These are phyloP conservation scores for Farysia itapuensis DNA, from an alignment of 1,284 basidiomycete genomes.

Conservation along the genomic window DNA sequence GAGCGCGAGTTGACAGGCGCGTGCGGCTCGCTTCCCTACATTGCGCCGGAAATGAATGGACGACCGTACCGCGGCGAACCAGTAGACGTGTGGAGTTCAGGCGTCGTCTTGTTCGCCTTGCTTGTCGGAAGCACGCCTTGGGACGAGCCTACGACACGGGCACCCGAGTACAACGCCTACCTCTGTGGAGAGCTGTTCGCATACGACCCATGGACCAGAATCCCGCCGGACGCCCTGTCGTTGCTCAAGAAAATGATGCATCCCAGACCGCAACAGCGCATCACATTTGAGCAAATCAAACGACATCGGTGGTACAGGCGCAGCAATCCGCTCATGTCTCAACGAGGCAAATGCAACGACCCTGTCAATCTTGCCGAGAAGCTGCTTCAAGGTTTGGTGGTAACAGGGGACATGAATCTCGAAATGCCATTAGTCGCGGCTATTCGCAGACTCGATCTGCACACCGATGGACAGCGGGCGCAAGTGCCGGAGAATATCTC, in stretches of 20 bases:
- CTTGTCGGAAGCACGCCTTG: constrained; percentile 94
- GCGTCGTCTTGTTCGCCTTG: constrained; percentile 92
- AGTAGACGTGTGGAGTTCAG: constrained; percentile 89
- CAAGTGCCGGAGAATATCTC: constrained; percentile 54
- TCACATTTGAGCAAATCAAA: constrained; percentile 50
- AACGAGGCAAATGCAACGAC: constrained; percentile 53
- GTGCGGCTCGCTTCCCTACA: constrained; percentile 92
- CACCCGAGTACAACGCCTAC: constrained; percentile 78
- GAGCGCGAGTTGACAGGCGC: constrained; percentile 63
- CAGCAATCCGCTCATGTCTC: constrained; percentile 44
- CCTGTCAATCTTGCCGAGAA: constrained; percentile 56
- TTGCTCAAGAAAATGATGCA: constrained; percentile 54
- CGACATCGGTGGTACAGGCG: constrained; percentile 57
- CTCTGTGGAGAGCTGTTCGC: constrained; percentile 70
- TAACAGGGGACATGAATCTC: constrained; percentile 53
- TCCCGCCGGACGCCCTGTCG: constrained; percentile 66
- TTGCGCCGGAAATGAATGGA: constrained; percentile 74
- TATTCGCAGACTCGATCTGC: constrained; percentile 38
- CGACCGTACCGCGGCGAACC: constrained; percentile 82
- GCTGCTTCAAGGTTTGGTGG: constrained; percentile 54
- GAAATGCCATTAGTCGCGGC: constrained; percentile 9
- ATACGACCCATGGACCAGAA: constrained; percentile 79
- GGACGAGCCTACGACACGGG: constrained; percentile 84
- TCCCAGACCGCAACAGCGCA: constrained; percentile 43
- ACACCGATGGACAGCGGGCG: constrained; percentile 54